Evolutionary conservation across 768 basidiomycete species (phyloP).

Genomic region (Suillus bovinus): DNA sequence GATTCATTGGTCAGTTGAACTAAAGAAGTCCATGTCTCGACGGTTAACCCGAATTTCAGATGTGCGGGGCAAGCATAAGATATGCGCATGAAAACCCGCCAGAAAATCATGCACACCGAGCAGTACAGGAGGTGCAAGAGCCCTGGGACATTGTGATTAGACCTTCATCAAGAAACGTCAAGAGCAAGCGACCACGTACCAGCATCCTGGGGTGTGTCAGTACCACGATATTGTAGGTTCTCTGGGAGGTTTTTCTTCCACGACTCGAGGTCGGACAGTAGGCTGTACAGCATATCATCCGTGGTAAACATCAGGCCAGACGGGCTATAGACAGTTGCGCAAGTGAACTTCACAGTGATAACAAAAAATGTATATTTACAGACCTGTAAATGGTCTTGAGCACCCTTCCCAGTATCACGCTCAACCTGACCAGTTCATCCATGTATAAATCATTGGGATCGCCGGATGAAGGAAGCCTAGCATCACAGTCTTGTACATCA

Average conservation of each 20-base stretch:
- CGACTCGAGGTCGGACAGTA: constrained; percentile 64
- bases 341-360: constrained; percentile 13
- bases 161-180: background rate
- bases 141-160: constrained; percentile 44
- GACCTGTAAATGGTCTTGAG: constrained; percentile 93
- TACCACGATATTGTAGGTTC: constrained; percentile 74
- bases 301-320: constrained; percentile 85
- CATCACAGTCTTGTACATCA: constrained; percentile 95
- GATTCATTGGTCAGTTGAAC: constrained; percentile 73
- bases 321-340: constrained; percentile 48
- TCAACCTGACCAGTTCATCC: constrained; percentile 89
- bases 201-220: constrained; percentile 61
- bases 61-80: constrained; percentile 90
- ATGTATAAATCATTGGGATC: constrained; percentile 78
- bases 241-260: constrained; percentile 84
- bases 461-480: constrained; percentile 87
- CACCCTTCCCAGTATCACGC: constrained; percentile 88
- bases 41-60: constrained; percentile 80
- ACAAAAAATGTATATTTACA: constrained; percentile 13
- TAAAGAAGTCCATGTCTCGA: constrained; percentile 78
- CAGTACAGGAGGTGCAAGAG: constrained; percentile 86
- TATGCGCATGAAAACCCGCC: constrained; percentile 98
- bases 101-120: constrained; percentile 94
- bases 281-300: constrained; percentile 70
- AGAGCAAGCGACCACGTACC: constrained; percentile 45